Conservation (phyloP, 257 asterid species). For the Petunia secreta region DNA sequence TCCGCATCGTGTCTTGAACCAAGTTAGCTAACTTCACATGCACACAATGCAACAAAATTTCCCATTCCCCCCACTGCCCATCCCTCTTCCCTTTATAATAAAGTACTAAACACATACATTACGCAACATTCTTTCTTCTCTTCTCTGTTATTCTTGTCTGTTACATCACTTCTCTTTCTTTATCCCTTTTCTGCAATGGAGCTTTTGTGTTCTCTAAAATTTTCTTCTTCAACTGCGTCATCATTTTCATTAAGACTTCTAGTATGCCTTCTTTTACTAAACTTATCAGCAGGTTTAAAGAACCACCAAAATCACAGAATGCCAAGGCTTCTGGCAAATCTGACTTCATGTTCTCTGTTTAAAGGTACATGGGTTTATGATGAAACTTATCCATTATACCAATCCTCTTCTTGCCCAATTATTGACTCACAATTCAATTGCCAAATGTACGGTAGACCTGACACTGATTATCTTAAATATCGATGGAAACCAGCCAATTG, state of each 20-base stretch:
- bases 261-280: slow-evolving; percentile 38
- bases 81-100: neutral
- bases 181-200: neutral
- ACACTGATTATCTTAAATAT: slow-evolving; percentile 77
- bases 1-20: slow-evolving; percentile 19
- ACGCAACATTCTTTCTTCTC: slow-evolving; percentile 11
- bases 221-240: slow-evolving; percentile 43
- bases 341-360: slow-evolving; percentile 63
- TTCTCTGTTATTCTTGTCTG: neutral
- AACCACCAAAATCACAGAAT: slow-evolving; percentile 35
- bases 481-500: slow-evolving; percentile 88
- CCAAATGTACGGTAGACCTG: slow-evolving; percentile 79
- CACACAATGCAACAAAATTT: slow-evolving; percentile 47
- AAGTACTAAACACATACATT: slow-evolving; percentile 35
- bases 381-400: slow-evolving; percentile 64
- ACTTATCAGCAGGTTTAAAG: slow-evolving; percentile 42
- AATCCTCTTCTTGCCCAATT: slow-evolving; percentile 63
- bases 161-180: slow-evolving; percentile 23
- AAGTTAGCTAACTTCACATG: slow-evolving; percentile 55
- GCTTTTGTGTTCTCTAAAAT: slow-evolving; percentile 26
- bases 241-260: slow-evolving; percentile 31
- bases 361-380: slow-evolving; percentile 82
- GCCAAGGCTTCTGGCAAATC: slow-evolving; percentile 56
- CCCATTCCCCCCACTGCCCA: slow-evolving; percentile 2
- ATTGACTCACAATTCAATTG: slow-evolving; percentile 87